Conservation (phyloP, 1,139 yeast species). For the Diutina mesorugosa region DNA sequence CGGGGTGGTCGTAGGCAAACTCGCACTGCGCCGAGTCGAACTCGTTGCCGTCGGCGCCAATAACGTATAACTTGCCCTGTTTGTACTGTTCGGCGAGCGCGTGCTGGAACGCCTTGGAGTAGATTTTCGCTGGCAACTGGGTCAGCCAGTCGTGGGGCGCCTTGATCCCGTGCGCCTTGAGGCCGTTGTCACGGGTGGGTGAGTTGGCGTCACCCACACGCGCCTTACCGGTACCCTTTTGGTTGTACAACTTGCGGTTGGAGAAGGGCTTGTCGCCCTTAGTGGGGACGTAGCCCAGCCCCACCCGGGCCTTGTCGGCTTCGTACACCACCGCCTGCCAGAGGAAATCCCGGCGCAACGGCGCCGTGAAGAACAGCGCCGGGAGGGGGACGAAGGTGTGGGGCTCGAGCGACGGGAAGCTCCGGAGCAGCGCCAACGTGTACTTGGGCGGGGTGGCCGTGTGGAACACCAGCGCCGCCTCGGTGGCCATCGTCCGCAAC, state of each 20-base stretch:
- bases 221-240: slow-evolving; percentile 91
- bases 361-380: slow-evolving; percentile 49
- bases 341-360: slow-evolving; percentile 77
- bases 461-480: slow-evolving; percentile 4
- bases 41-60: slow-evolving; percentile 32
- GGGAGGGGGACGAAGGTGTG: slow-evolving; percentile 65
- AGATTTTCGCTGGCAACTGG: slow-evolving; percentile 63
- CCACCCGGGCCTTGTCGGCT: slow-evolving; percentile 81
- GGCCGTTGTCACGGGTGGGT: slow-evolving; percentile 84
- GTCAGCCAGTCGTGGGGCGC: slow-evolving; percentile 91
- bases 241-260: slow-evolving; percentile 70
- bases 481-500: slow-evolving; percentile 3
- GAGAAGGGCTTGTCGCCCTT: slow-evolving; percentile 83
- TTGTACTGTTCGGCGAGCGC: slow-evolving; percentile 77
- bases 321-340: slow-evolving; percentile 94
- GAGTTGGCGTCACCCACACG: slow-evolving; percentile 95
- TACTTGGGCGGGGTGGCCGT: slow-evolving; percentile 46
- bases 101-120: slow-evolving; percentile 60
- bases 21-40: slow-evolving; percentile 22
- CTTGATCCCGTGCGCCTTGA: slow-evolving; percentile 76
- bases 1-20: slow-evolving; percentile 31
- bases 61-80: slow-evolving; percentile 54
- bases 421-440: slow-evolving; percentile 68
- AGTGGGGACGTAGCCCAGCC: slow-evolving; percentile 75
- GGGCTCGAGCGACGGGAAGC: slow-evolving; percentile 88